Base-by-base conservation (phyloP, 1,139 yeast genomes). In the Pneumocystis murina region DNA sequence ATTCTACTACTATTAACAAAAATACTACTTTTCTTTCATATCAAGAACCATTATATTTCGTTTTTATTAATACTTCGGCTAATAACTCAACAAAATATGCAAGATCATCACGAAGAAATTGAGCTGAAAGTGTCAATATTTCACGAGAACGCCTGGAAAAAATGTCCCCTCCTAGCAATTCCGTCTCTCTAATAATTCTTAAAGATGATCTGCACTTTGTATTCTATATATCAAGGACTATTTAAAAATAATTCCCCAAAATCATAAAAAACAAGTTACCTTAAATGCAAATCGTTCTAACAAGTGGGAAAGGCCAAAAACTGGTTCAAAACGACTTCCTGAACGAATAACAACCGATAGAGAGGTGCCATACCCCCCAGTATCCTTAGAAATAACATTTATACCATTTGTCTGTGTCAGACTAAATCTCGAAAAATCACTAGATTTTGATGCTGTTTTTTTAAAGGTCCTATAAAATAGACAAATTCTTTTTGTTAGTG, bases 161-260 rank as follows among this genome's bases (percentile, higher is more conserved):
- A 75, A 89, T 83, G 68, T 77, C 77, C 73, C 96, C 97, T 69
- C 98, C 98, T 71, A 92, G 81, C 69, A 92, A 83, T 79, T 94
- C 99, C 64, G 92, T 79, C 78, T 94, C 98, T 77, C 98, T 87
- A 72, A 91, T 87, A 73, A 91, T 81, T 79, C 98, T 87, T 74
- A 92, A 81, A 40, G 95, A 96, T 43, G 96, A 86, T 76, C 90
- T 89, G 71, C 83, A 75, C 69, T 81, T 80, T 68, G 96, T 90
- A 80, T 87, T 86, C 76, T 87, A 24, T 54, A 61, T 41, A 20
- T n/a, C 16, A 2, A 16, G 16, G 7, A 24, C 54, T 59, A 62
- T 60, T 59, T 20, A 17, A 24, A 33, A 39, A 17, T 4, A 36
- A 20, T 12, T 30, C 12, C 28, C 33, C 17, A 58, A 12, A 62